Base-by-base conservation (phyloP, 2,329 filamentous ascomycete genomes). In the Penicillium sumatraense region DNA sequence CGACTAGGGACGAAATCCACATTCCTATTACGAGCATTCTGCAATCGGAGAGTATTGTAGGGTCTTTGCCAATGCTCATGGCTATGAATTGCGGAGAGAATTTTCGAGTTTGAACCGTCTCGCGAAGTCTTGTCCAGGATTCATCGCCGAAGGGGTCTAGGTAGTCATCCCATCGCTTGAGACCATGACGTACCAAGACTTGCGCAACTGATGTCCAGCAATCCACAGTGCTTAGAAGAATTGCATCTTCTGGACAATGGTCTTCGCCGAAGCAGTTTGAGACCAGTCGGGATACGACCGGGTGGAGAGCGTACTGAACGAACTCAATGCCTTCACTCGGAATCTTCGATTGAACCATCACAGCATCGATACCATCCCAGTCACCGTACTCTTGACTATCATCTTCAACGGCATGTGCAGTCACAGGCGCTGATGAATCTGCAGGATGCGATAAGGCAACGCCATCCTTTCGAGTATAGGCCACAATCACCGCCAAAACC, bases 381-480 rank as follows among this genome's bases (percentile, higher is more conserved):
- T 85, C 83, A 26, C 85, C 85, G 63, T 85, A 87, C 44, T 87
- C 85, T 66, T 88, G 86, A 59, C 85, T 87, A 50, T 88, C 86
- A 49, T 87, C 84, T 51, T 78, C 82, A 5, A 62, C 62, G 23
- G 75, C 65, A 13, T 54, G 51, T n/a, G 67, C 49, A n/a, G 58
- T 27, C 18, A 46, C 31, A 24, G 51, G 51, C 48, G 72, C 59
- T 18, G 61, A 35, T 44, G 41, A 49, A 60, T 57, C 59, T 51
- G 63, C 33, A 51, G 61, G 40, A 21, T 63, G 23, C 20, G 63
- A 59, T 47, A 63, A 45, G 46, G 59, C 44, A 38, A 61, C 20
- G 29, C 61, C 27, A 21, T 72, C 72, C 54, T 74, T 73, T 20
- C 64, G 58, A 27, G 67, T 53, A 56, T 81, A 82, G 29, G 72